These are phyloP conservation scores for Scleroderma bovista DNA, from an alignment of 768 basidiomycete species.

Conservation along the genomic window DNA sequence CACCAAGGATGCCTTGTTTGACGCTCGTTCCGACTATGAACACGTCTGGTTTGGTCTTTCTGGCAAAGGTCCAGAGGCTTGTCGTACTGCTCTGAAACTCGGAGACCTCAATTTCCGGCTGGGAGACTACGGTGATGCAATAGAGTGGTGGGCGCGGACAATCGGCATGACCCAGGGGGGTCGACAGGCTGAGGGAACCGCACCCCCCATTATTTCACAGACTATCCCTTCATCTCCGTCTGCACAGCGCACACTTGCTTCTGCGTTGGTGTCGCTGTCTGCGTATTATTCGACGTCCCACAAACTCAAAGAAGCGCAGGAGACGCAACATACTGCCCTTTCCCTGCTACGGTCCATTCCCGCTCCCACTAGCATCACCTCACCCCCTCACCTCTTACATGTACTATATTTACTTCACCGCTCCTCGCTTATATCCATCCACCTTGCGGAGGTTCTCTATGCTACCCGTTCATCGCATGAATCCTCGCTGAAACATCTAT, in stretches of 20 bases:
- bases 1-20: constrained; percentile 39
- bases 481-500: constrained; percentile 51
- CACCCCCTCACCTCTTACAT: constrained; percentile 60
- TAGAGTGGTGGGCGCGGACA: constrained; percentile 65
- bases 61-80: constrained; percentile 38
- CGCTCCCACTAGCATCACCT: constrained; percentile 39
- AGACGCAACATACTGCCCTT: constrained; percentile 52
- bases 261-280: constrained; percentile 64
- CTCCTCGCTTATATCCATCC: constrained; percentile 65
- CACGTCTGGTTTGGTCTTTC: constrained; percentile 48
- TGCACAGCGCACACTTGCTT: constrained; percentile 57
- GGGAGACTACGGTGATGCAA: constrained; percentile 46
- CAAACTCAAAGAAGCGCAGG: constrained; percentile 48
- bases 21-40: constrained; percentile 53
- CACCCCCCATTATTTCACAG: constrained; percentile 29
- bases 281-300: constrained; percentile 61
- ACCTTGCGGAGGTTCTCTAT: constrained; percentile 67
- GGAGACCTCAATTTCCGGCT: constrained; percentile 60
- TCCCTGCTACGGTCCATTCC: constrained; percentile 48
- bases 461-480: constrained; percentile 38
- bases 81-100: constrained; percentile 57
- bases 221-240: constrained; percentile 49
- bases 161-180: constrained; percentile 41
- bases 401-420: constrained; percentile 64
- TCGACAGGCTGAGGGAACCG: constrained; percentile 13